Evolutionary conservation across 306 rosid genomes (phyloP), one percentile per base, ranked within the genome.

Genomic region (Gynostemma pentaphyllum): DNA sequence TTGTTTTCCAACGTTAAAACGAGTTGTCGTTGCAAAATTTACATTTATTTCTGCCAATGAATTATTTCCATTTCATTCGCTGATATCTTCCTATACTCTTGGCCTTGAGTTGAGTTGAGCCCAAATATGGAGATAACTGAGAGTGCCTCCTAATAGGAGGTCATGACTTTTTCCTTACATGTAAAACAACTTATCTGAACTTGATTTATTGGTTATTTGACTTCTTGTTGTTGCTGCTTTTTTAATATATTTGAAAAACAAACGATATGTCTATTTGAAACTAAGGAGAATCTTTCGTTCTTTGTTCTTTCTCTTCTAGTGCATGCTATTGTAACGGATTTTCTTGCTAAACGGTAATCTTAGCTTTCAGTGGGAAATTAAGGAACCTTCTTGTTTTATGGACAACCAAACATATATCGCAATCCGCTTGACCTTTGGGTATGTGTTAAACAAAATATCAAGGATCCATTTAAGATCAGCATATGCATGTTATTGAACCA

Each of bases 301-400:
- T 32, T 2, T 32, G 3, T 32, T 32, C 5, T 7, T 7, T 32
- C 37, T 32, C 5, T 32, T 32, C 37, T 32, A 7, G 37, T 45
- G 10, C 12, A 13, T 16, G 47, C 47, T 44, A 15, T 45, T 49
- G 55, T 19, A 18, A 19, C 16, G 34, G 16, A 23, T 42, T 41
- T 62, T 45, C 42, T 46, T 64, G 9, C 22, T 22, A 22, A n/a
- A 50, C 22, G 18, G 40, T 37, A 11, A 52, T 39, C 50, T 67
- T 67, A 39, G 36, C 27, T 67, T 67, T 23, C 85, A 88, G 99
- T 88, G 95, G 99, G 95, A 88, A 76, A 79, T 92, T 59, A 69
- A 75, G 48, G 85, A 72, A 18, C 72, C 95, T 57, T 88, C 94
- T 64, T 92, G 99, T 77, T 92, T 92, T 78, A 92, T 88, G 95